Base-by-base conservation (phyloP, 345 rosid genomes). In the Crucihimalaya himalaica region DNA sequence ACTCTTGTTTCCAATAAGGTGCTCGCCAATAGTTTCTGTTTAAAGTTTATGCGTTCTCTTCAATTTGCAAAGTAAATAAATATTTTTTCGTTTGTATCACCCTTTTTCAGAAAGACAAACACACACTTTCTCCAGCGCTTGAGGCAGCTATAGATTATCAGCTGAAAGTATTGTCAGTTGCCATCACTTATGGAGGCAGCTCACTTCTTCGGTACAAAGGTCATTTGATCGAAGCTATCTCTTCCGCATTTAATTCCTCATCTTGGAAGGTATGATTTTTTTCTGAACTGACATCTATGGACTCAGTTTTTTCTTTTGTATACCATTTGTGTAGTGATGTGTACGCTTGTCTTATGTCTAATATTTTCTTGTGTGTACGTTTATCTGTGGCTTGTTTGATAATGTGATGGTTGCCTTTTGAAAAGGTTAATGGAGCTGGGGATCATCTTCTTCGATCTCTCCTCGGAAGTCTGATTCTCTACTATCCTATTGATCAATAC, bases 81-180 rank as follows among this genome's bases (percentile, higher is more conserved):
- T 28, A 18, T 42, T 23, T 55, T 63, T 39, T 35, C 29, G 46
- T 62, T 19, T 58, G 2, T 18, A 61, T 61, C 71, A 78, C 40
- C 65, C 54, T 14, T 62, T 60, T 43, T 34, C 64, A 71, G 70
- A 75, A 88, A 90, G 88, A 81, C 72, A 92, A 89, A 79, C 90
- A 86, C 14, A 74, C 91, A 40, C 71, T 95, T 61, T 95, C 99
- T 74, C 99, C 97, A 35, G 99, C 97, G 27, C 97, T 95, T 81
- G 97, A 95, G 84, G 79, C 91, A 37, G 84, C 97, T 66, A 88
- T 95, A 76, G 97, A 89, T 86, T 95, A 88, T 82, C 99, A 95
- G 63, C 82, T 95, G 75, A 90, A 91, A 83, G 80, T 92, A 45
- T 75, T 95, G 68, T 95, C 99, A 46, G 91, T 92, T 72, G 86